phyloP scores from a whole-genome alignment of 768 basidiomycete species.

The Suillus weaverae region DNA sequence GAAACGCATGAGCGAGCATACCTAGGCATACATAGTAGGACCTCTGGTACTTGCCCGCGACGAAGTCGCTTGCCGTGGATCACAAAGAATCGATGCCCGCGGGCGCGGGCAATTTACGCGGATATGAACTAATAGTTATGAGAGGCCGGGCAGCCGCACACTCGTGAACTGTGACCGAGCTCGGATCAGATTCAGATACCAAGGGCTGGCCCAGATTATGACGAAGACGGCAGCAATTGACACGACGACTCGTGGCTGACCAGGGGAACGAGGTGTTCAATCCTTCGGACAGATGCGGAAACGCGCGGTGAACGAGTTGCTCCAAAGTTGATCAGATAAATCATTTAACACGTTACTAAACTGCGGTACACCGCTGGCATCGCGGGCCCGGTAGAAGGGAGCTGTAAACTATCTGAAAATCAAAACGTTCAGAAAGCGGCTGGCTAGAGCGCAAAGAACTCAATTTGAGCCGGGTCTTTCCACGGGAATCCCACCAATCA shows the following conservation, averaged over 20 bases:
- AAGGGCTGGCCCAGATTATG: not conserved
- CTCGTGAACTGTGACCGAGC: constrained; percentile 1
- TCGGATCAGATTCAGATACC: constrained; percentile 3
- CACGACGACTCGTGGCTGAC: not conserved
- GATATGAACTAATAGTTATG: constrained; percentile 28
- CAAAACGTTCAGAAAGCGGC: not conserved
- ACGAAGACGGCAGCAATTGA: constrained; percentile 3
- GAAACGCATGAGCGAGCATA: constrained; percentile 20
- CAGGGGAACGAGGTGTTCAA: not conserved
- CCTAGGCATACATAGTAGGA: constrained; percentile 20
- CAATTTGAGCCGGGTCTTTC: not conserved
- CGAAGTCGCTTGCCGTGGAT: constrained; percentile 23
- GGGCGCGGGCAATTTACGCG: constrained; percentile 25
- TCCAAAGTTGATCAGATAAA: constrained; percentile 1
- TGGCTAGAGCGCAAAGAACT: not conserved
- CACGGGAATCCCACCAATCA: constrained; percentile 1
- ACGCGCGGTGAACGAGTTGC: not conserved
- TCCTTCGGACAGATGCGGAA: constrained; percentile 2
- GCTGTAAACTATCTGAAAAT: not conserved
- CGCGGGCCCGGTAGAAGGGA: not conserved
- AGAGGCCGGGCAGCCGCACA: constrained; percentile 5
- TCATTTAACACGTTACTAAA: constrained; percentile 2
- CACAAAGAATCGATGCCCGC: constrained; percentile 24
- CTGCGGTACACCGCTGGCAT: constrained; percentile 1
- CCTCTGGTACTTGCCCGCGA: constrained; percentile 24